Conservation (phyloP, 2,329 filamentous ascomycete genomes). For the Verticillium dahliae region DNA sequence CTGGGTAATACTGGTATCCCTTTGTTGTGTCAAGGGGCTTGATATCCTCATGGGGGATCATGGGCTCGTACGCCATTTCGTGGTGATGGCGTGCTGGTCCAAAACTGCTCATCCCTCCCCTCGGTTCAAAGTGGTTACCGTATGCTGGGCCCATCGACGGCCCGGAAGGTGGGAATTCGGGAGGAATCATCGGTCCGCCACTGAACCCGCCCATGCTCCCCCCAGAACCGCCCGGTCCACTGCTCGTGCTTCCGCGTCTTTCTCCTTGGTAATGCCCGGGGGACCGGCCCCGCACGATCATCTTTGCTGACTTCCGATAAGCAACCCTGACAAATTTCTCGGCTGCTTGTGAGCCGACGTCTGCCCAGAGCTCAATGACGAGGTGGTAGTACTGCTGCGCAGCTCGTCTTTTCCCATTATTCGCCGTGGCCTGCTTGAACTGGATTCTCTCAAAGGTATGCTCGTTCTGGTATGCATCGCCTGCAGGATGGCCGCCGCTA, state of each 20-base stretch:
- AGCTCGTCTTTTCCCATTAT: slow-evolving; percentile 85
- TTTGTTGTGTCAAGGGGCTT: slow-evolving; percentile 42
- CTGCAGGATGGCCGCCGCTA: slow-evolving; percentile 22
- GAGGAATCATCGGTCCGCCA: slow-evolving; percentile 27
- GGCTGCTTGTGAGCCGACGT: slow-evolving; percentile 44
- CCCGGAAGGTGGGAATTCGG: slow-evolving; percentile 28
- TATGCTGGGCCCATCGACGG: slow-evolving; percentile 33
- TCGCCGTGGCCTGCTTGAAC: slow-evolving; percentile 89
- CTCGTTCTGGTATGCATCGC: slow-evolving; percentile 39
- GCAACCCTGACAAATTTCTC: slow-evolving; percentile 66
- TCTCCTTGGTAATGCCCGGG: slow-evolving; percentile 75
- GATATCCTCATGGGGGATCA: slow-evolving; percentile 44
- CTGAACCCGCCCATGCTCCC: slow-evolving; percentile 49
- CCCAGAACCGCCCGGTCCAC: slow-evolving; percentile 59
- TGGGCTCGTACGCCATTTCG: slow-evolving; percentile 42
- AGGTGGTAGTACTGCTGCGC: slow-evolving; percentile 91
- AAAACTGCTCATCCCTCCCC: slow-evolving; percentile 34
- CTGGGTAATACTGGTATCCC: slow-evolving; percentile 49
- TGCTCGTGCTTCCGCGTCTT: slow-evolving; percentile 60
- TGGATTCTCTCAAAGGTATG: slow-evolving; percentile 82
- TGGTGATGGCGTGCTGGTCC: slow-evolving; percentile 36
- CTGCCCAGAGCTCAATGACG: slow-evolving; percentile 76
- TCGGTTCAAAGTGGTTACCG: slow-evolving; percentile 10
- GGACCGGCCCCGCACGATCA: slow-evolving; percentile 81
- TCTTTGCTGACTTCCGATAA: slow-evolving; percentile 66